Conservation (phyloP, 1,284 basidiomycete genomes). For the Trichosporon ovoides region DNA sequence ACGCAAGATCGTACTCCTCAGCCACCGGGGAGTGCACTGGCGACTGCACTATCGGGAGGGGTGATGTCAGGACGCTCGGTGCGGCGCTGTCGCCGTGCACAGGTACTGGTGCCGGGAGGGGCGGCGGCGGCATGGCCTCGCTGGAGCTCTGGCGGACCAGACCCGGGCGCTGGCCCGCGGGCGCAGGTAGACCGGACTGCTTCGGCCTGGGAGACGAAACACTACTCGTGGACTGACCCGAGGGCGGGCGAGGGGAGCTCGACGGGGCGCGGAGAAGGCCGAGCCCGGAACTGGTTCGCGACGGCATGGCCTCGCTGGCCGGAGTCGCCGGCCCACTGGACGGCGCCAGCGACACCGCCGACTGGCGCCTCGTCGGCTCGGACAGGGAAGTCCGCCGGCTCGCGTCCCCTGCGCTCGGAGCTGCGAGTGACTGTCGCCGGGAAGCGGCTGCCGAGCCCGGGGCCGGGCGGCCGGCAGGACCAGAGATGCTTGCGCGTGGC, state of each 20-base stretch:
- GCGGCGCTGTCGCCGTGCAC: not conserved
- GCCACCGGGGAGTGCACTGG: not conserved
- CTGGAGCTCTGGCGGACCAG: not conserved
- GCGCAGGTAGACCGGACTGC: not conserved
- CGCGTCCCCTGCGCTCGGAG: not conserved
- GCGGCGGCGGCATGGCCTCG: slow-evolving; percentile 4
- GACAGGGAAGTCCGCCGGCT: not conserved
- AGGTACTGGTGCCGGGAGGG: not conserved
- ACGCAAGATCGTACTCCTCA: not conserved
- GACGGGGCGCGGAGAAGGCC: not conserved
- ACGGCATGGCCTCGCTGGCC: not conserved
- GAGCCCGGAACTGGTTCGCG: not conserved
- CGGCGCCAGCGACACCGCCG: not conserved
- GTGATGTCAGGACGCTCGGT: not conserved
- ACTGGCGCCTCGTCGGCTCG: not conserved
- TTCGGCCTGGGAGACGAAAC: not conserved
- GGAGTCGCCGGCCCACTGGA: not conserved
- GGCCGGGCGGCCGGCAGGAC: not conserved
- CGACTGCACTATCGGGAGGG: not conserved
- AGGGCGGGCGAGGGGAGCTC: not conserved
- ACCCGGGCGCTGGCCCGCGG: not conserved
- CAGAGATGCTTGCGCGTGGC: not conserved
- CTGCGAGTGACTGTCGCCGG: not conserved
- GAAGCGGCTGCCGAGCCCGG: not conserved
- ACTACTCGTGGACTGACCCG: not conserved